Evolutionary conservation across 2,329 filamentous ascomycete genomes (phyloP).

Genomic region (Cercospora brassicicola): DNA sequence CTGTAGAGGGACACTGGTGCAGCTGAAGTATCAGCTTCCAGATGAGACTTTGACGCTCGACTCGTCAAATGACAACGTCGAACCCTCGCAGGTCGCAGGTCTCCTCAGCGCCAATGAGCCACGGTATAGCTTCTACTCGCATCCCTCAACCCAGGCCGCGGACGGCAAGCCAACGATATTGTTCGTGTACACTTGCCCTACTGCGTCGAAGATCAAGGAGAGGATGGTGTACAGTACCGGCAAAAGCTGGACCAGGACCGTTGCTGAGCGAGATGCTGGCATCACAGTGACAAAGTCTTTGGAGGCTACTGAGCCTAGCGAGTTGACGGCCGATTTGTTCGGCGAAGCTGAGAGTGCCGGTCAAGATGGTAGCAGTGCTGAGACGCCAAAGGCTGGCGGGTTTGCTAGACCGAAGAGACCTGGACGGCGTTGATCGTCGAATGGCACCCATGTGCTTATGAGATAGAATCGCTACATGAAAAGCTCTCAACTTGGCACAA

Average conservation of each 20-base stretch:
- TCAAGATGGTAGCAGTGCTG: conserved; percentile 62
- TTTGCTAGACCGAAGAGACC: conserved; percentile 80
- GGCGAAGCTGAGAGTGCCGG: conserved; percentile 33
- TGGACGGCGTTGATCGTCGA: conserved; percentile 54
- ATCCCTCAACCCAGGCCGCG: conserved; percentile 52
- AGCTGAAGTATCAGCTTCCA: conserved; percentile 50
- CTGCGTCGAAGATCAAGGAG: conserved; percentile 72
- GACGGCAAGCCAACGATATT: conserved; percentile 58
- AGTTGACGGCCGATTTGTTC: conserved; percentile 68
- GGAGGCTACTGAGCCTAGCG: conserved; percentile 64
- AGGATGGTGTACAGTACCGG: conserved; percentile 76
- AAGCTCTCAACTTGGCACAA: conserved; percentile 3
- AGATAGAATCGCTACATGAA: neutral
- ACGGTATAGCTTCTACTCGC: conserved; percentile 76
- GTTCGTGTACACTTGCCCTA: conserved; percentile 81
- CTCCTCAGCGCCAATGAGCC: conserved; percentile 68
- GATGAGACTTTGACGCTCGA: conserved; percentile 70
- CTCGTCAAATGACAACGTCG: conserved; percentile 52
- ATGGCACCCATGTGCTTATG: neutral
- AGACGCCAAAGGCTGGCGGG: conserved; percentile 60
- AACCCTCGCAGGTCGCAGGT: conserved; percentile 59
- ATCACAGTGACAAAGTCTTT: conserved; percentile 68
- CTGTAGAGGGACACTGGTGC: conserved; percentile 28
- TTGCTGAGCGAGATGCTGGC: conserved; percentile 67
- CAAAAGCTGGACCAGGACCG: conserved; percentile 57